Evolutionary conservation across 192 early-diverging fungal genomes (phyloP).

Genomic region (Rhizophlyctis rosea): DNA sequence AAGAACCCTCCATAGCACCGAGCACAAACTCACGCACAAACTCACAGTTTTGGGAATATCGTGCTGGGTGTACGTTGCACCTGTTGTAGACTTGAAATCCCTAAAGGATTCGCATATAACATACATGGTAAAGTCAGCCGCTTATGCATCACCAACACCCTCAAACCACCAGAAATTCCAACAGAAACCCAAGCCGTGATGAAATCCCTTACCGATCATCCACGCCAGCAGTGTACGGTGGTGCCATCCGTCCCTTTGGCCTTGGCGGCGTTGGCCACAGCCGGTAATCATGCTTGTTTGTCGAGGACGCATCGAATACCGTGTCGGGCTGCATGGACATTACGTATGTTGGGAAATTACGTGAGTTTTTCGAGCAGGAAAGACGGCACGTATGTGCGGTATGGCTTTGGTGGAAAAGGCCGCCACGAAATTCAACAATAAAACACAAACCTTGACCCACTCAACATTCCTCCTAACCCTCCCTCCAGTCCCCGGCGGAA

Average conservation of each 20-base stretch:
- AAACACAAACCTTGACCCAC: neutral
- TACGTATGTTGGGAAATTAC: too few species aligned
- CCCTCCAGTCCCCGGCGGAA: constrained; percentile 29
- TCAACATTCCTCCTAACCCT: constrained; percentile 27
- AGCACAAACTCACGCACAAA: constrained; percentile 1
- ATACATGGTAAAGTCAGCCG: neutral
- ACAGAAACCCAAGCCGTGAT: too few species aligned
- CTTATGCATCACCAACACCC: too few species aligned
- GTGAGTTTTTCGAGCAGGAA: neutral
- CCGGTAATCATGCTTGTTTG: constrained; percentile 33
- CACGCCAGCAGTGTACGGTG: constrained; percentile 13
- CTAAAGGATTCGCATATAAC: too few species aligned
- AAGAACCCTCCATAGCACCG: constrained; percentile 9
- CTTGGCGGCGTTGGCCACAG: constrained; percentile 34
- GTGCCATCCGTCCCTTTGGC: constrained; percentile 19
- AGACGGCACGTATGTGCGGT: too few species aligned
- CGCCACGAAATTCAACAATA: neutral
- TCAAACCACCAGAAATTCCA: neutral
- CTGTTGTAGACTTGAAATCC: constrained; percentile 45
- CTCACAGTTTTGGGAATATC: constrained; percentile 10
- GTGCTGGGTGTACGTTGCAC: constrained; percentile 40
- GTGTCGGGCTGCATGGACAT: constrained; percentile 30
- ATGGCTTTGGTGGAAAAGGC: neutral
- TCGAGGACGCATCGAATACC: constrained; percentile 38
- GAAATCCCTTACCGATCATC: constrained; percentile 40